Base-by-base conservation (phyloP, 257 asterid genomes). In the Agastache rugosa region DNA sequence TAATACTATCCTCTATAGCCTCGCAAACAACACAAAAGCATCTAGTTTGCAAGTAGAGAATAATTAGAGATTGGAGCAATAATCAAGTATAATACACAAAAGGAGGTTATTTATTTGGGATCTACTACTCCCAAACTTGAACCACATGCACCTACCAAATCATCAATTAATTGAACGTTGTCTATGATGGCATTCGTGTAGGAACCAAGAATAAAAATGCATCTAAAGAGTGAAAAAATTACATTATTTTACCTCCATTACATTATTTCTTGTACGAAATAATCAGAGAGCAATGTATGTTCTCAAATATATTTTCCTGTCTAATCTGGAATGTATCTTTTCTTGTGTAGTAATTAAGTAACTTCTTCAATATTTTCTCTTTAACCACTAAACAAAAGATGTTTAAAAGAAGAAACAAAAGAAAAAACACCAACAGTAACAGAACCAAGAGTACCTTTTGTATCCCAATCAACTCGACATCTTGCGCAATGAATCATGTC, bases 401-500 rank as follows among this genome's bases (percentile, higher is more conserved):
- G 25, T 44, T 29, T 20, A 35, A 48, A 20, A 45, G 76, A 63
- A 48, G 55, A 31, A 59, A 61, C 19, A 41, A 58, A 71, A 56
- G 17, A 35, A 31, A 45, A 53, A 73, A 42, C 51, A 68, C 15
- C 9, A 64, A 66, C 22, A 37, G 55, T 20, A 70, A 29, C 16
- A 9, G 11, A 69, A 67, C 37, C 44, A 78, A 60, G 59, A 58
- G 61, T 85, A 92, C 99, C 99, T 89, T 86, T 92, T 74, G 87
- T 83, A 85, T 89, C 97, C 99, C 99, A 95, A 60, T 95, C 97
- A 75, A 90, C 77, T 47, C 70, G 96, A 78, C 97, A 92, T 68
- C 94, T 88, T 51, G 97, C 96, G 60, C 98, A 95, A 78, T 95
- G 98, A 82, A 95, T 87, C 99, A 95, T 95, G 79, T 95, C 99